phyloP scores from a whole-genome alignment of 2,329 filamentous ascomycete species.

The Chrysoporthe puriensis region DNA sequence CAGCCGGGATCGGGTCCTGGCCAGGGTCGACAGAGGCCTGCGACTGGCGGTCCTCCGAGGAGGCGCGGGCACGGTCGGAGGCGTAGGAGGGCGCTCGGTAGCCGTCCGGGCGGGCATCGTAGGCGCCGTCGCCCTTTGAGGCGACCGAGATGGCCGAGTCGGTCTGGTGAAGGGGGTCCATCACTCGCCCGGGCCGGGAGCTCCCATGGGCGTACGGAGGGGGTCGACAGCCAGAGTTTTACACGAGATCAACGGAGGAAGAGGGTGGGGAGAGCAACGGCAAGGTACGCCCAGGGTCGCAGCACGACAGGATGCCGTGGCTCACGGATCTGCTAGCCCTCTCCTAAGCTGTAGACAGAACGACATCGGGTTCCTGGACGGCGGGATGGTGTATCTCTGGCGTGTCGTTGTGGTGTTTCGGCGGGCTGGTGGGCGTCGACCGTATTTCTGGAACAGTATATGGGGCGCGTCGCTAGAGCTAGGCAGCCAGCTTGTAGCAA shows the following conservation, averaged over 20 bases:
- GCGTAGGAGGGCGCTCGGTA: background rate
- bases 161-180: conserved; percentile 29
- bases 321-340: background rate
- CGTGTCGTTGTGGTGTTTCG: background rate
- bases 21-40: background rate
- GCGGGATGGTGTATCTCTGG: background rate
- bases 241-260: background rate
- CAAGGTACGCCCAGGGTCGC: background rate
- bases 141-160: conserved; percentile 30
- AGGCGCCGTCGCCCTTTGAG: conserved; percentile 20
- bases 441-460: background rate
- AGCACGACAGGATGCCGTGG: background rate
- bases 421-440: background rate
- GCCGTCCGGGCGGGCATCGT: conserved; percentile 7
- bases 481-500: background rate
- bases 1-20: background rate
- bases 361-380: background rate
- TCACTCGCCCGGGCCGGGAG: conserved; percentile 10
- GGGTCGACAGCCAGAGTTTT: background rate
- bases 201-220: background rate
- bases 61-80: conserved; percentile 5
- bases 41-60: conserved; percentile 5
- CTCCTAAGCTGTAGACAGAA: background rate
- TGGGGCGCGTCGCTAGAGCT: background rate
- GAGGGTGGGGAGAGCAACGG: background rate